A percentile compares a stretch with the other conserved stretches of the same genome.
Conservation (phyloP, 2,329 filamentous ascomycete genomes). For the Trichocomaceae sp. region DNA sequence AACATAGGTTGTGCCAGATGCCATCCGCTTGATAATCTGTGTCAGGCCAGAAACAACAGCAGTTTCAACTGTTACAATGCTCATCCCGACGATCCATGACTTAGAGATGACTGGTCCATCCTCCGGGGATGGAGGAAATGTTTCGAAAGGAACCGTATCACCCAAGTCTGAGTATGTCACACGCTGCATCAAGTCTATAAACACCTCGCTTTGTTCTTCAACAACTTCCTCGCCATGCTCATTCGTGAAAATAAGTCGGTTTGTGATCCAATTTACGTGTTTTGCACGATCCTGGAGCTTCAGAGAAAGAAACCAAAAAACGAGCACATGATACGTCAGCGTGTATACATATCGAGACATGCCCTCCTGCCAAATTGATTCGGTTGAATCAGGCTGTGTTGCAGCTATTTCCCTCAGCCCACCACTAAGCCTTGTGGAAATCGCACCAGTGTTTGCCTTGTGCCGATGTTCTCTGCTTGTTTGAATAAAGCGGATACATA, state of each 20-base stretch:
- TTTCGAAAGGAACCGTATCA: slow-evolving; percentile 48
- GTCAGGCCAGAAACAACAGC: slow-evolving; percentile 42
- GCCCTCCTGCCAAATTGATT: slow-evolving; percentile 55
- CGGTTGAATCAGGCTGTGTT: slow-evolving; percentile 24
- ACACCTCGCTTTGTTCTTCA: slow-evolving; percentile 89
- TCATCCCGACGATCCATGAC: slow-evolving; percentile 48
- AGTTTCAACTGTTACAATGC: slow-evolving; percentile 47
- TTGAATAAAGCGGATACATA: slow-evolving; percentile 89
- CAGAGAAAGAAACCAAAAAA: slow-evolving; percentile 92
- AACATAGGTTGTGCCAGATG: slow-evolving; percentile 45
- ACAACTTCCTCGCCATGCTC: slow-evolving; percentile 65
- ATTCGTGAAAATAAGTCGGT: slow-evolving; percentile 72
- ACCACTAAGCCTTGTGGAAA: slow-evolving; percentile 38
- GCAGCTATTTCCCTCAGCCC: slow-evolving; percentile 38
- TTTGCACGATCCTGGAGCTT: slow-evolving; percentile 76
- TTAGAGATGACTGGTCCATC: slow-evolving; percentile 40
- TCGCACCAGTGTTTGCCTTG: slow-evolving; percentile 26
- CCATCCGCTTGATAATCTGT: slow-evolving; percentile 47
- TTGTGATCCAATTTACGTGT: slow-evolving; percentile 85
- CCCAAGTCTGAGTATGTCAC: slow-evolving; percentile 79
- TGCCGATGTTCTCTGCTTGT: slow-evolving; percentile 63
- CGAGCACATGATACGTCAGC: slow-evolving; percentile 88
- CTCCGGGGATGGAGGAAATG: slow-evolving; percentile 35
- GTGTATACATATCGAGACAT: slow-evolving; percentile 91
- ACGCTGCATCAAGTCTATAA: slow-evolving; percentile 90